A percentile compares a stretch with the other conserved stretches of the same genome.
These are phyloP conservation scores for Dipteronia sinensis DNA, from an alignment of 345 rosid species.

Conservation along the genomic window DNA sequence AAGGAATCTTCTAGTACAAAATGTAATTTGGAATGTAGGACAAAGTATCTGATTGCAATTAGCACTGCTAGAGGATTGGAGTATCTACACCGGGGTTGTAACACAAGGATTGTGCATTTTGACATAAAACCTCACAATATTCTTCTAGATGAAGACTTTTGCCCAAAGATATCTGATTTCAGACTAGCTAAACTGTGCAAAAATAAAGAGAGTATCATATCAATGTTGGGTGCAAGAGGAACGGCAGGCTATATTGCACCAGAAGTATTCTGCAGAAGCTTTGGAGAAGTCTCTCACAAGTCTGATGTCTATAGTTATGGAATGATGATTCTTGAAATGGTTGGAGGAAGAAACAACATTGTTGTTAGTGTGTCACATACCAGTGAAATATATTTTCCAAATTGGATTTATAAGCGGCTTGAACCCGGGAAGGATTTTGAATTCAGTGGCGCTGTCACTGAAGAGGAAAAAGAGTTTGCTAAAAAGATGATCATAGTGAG, in stretches of 20 bases:
- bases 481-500: slow-evolving; percentile 39
- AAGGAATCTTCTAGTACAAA: neutral
- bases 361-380: slow-evolving; percentile 6
- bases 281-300: slow-evolving; percentile 43
- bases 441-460: neutral
- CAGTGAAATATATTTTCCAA: slow-evolving; percentile 23
- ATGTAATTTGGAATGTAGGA: slow-evolving; percentile 12
- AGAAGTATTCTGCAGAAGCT: slow-evolving; percentile 34
- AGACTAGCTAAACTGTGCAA: slow-evolving; percentile 52
- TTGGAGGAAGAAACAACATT: slow-evolving; percentile 30
- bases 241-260: slow-evolving; percentile 54
- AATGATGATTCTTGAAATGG: slow-evolving; percentile 47
- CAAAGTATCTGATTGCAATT: slow-evolving; percentile 19
- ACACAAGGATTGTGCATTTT: slow-evolving; percentile 48
- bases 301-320: slow-evolving; percentile 57
- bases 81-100: slow-evolving; percentile 57
- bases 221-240: slow-evolving; percentile 42
- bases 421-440: neutral
- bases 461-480: slow-evolving; percentile 17
- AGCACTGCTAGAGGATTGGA: slow-evolving; percentile 56
- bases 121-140: slow-evolving; percentile 55
- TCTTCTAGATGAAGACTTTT: slow-evolving; percentile 37
- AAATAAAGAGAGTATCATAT: slow-evolving; percentile 34
- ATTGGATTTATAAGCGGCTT: slow-evolving; percentile 18
- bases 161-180: slow-evolving; percentile 51